Conservation (phyloP, 2,329 filamentous ascomycete species). For the Beauveria scarabaeidicola region DNA sequence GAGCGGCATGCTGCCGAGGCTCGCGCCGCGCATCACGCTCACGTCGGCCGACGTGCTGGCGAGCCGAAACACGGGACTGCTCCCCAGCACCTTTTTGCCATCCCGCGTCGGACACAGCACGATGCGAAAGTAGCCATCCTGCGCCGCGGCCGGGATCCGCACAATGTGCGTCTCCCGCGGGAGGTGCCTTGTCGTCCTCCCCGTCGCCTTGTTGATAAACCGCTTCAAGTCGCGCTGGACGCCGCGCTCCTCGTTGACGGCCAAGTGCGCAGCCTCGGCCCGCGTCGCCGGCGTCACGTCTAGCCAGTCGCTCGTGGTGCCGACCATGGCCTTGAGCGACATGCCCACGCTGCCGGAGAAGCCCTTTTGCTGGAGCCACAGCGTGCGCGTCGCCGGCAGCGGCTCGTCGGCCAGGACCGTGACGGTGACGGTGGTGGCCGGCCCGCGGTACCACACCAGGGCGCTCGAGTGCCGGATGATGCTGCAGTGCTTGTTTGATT, state of each 20-base stretch:
- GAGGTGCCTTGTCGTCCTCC: slow-evolving; percentile 37
- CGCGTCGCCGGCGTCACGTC: slow-evolving; percentile 54
- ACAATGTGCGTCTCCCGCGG: slow-evolving; percentile 56
- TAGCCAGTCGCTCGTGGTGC: slow-evolving; percentile 52
- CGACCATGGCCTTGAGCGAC: slow-evolving; percentile 53
- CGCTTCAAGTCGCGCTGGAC: slow-evolving; percentile 60
- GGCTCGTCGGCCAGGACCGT: slow-evolving; percentile 54
- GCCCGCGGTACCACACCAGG: slow-evolving; percentile 58
- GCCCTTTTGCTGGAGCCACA: slow-evolving; percentile 62
- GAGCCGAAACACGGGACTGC: slow-evolving; percentile 60
- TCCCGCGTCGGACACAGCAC: slow-evolving; percentile 47
- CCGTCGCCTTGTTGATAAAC: slow-evolving; percentile 49
- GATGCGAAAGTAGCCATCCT: slow-evolving; percentile 61
- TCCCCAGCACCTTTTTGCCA: slow-evolving; percentile 49
- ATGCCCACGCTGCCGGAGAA: slow-evolving; percentile 62
- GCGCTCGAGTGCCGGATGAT: slow-evolving; percentile 58
- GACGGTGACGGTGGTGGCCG: slow-evolving; percentile 53
- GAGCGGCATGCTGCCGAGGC: slow-evolving; percentile 54
- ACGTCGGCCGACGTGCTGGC: slow-evolving; percentile 55
- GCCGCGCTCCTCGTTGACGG: slow-evolving; percentile 50
- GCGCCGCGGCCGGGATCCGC: slow-evolving; percentile 52
- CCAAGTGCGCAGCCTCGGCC: slow-evolving; percentile 39
- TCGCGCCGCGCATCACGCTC: slow-evolving; percentile 55
- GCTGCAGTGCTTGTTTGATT: slow-evolving; percentile 57
- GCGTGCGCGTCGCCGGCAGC: slow-evolving; percentile 46